Percentiles rank a stretch among this genome's conserved stretches.
Conservation (phyloP, 2,329 filamentous ascomycete genomes). For the Atkinsonella hypoxylon region DNA sequence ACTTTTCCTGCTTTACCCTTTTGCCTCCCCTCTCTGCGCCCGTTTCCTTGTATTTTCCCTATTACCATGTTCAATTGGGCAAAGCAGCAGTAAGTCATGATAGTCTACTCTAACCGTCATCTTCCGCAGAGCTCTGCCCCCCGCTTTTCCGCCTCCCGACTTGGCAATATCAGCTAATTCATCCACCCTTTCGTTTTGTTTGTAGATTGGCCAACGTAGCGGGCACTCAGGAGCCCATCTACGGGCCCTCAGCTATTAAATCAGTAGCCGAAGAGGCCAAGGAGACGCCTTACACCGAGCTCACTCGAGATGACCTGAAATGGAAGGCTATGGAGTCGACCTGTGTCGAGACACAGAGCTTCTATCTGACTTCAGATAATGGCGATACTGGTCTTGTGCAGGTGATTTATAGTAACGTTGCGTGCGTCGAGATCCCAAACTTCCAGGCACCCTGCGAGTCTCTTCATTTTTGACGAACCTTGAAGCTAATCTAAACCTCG, state of each 20-base stretch:
- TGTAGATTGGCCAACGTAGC: constrained; percentile 63
- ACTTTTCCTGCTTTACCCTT: background rate
- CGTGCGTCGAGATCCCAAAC: constrained; percentile 41
- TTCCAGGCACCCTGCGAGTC: background rate
- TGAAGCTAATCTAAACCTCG: background rate
- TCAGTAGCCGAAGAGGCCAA: constrained; percentile 74
- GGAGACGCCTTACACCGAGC: constrained; percentile 67
- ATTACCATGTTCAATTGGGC: constrained; percentile 82
- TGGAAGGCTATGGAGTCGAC: constrained; percentile 77
- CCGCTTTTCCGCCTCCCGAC: background rate
- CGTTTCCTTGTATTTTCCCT: background rate
- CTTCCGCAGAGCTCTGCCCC: background rate
- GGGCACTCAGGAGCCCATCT: constrained; percentile 92
- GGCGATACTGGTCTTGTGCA: constrained; percentile 72
- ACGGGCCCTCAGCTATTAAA: constrained; percentile 78
- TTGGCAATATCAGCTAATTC: constrained; percentile 6
- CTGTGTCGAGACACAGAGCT: constrained; percentile 86
- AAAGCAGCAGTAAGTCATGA: constrained; percentile 63
- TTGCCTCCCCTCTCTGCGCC: background rate
- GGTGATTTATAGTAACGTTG: constrained; percentile 96
- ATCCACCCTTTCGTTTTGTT: constrained; percentile 5
- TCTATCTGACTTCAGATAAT: constrained; percentile 74
- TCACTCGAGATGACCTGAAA: constrained; percentile 65
- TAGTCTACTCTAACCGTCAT: constrained; percentile 5
- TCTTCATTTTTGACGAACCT: background rate